phyloP scores from a whole-genome alignment of 2,329 filamentous ascomycete species.

The Aureobasidium sp. region DNA sequence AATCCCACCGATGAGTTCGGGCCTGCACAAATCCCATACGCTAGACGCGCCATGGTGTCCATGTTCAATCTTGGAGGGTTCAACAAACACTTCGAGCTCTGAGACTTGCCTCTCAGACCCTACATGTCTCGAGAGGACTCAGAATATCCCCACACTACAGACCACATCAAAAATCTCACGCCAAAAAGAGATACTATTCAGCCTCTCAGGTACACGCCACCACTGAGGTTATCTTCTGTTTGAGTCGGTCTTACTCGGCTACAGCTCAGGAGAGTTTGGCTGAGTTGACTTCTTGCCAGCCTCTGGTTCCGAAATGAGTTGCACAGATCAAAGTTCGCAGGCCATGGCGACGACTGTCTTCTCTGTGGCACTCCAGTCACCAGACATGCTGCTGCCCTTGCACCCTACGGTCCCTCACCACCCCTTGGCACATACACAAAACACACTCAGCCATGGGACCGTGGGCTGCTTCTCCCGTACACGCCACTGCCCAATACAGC shows the following conservation, averaged over 20 bases:
- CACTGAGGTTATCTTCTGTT: too few relatives aligned
- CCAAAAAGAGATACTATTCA: too few relatives aligned
- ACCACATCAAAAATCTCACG: too few relatives aligned
- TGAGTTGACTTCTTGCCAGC: neutral
- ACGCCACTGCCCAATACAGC: neutral
- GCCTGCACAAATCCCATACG: conserved; percentile 45
- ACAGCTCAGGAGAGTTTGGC: neutral
- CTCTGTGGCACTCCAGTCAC: neutral
- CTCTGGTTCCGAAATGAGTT: neutral
- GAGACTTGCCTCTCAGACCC: neutral
- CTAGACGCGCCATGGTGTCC: conserved; percentile 48
- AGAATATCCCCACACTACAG: too few relatives aligned
- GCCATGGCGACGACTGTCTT: neutral
- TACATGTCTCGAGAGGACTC: too few relatives aligned
- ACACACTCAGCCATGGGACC: neutral
- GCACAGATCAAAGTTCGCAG: neutral
- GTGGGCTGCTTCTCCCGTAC: neutral
- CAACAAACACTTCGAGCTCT: conserved; percentile 43
- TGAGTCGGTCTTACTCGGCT: neutral
- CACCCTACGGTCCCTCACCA: neutral
- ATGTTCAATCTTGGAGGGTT: conserved; percentile 61
- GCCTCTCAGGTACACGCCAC: too few relatives aligned
- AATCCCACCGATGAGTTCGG: conserved; percentile 36
- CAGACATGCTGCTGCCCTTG: neutral
- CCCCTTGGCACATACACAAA: neutral